Conservation (phyloP, 2,329 filamentous ascomycete genomes). For the Diaporthe destruens region DNA sequence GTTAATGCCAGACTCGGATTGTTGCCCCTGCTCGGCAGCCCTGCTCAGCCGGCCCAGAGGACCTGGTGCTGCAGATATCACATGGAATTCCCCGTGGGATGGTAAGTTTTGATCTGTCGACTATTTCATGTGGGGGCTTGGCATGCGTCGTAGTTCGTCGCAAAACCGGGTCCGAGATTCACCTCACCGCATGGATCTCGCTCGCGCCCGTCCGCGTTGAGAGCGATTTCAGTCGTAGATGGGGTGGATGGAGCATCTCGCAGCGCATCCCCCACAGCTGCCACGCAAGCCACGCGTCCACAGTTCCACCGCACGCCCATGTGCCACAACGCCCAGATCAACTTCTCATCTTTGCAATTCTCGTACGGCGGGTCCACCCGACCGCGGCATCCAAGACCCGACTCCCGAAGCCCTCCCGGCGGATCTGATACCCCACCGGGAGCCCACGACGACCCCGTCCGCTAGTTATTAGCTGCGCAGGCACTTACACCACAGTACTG, state of each 20-base stretch:
- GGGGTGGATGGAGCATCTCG: not conserved
- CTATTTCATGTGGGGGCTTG: not conserved
- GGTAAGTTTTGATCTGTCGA: constrained; percentile 29
- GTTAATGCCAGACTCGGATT: not conserved
- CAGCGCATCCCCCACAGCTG: not conserved
- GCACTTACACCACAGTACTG: too few relatives aligned
- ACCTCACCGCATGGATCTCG: constrained; percentile 9
- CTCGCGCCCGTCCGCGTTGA: constrained; percentile 18
- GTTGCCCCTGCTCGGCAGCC: too few relatives aligned
- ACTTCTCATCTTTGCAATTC: not conserved
- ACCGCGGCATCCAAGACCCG: not conserved
- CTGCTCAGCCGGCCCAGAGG: too few relatives aligned
- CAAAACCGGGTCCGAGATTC: not conserved
- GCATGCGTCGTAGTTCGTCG: not conserved
- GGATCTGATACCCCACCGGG: not conserved
- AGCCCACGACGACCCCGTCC: not conserved
- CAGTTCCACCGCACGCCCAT: not conserved
- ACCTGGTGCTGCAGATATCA: not conserved
- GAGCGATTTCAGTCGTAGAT: not conserved
- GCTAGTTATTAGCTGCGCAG: too few relatives aligned
- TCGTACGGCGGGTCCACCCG: constrained; percentile 18
- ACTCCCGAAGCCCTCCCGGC: not conserved
- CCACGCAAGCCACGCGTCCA: too few relatives aligned
- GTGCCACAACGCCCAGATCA: not conserved
- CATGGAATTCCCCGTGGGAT: constrained; percentile 17